Evolutionary conservation across 1,139 yeast genomes (phyloP).

Genomic region (Blastobotrys persicus): DNA sequence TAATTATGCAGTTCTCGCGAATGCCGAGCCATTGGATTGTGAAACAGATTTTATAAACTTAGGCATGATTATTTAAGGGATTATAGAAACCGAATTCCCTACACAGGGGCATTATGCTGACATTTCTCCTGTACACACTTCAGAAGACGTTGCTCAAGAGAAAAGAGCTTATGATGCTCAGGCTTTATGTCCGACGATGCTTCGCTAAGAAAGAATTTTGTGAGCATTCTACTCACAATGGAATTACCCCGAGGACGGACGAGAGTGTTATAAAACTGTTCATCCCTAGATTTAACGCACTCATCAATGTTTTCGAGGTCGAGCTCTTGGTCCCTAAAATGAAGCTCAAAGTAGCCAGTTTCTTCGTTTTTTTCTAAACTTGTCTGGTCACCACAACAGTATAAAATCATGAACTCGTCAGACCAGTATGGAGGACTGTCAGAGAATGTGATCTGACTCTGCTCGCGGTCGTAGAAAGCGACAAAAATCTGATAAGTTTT

Average conservation of each 20-base stretch:
- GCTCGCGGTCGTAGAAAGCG: conserved; percentile 22
- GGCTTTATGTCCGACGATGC: not conserved
- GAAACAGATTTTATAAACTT: no score
- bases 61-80: not conserved
- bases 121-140: conserved; percentile 4
- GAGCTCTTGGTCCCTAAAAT: conserved; percentile 23
- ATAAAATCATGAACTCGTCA: conserved; percentile 28
- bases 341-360: conserved; percentile 26
- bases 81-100: no score
- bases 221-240: conserved; percentile 13
- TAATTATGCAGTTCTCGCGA: no score
- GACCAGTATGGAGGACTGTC: conserved; percentile 21
- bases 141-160: conserved; percentile 7
- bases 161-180: conserved; percentile 1
- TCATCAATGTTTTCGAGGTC: conserved; percentile 24
- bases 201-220: conserved; percentile 3
- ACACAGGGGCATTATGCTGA: not conserved
- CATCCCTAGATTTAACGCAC: conserved; percentile 12
- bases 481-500: conserved; percentile 22
- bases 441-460: conserved; percentile 10
- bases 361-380: conserved; percentile 21
- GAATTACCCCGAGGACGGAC: conserved; percentile 17
- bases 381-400: conserved; percentile 29
- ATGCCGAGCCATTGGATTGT: no score
- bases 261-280: conserved; percentile 10